Evolutionary conservation across 2,329 filamentous ascomycete genomes (phyloP), one percentile per base, ranked within the genome.

Genomic region (Ophiostoma piceae): DNA sequence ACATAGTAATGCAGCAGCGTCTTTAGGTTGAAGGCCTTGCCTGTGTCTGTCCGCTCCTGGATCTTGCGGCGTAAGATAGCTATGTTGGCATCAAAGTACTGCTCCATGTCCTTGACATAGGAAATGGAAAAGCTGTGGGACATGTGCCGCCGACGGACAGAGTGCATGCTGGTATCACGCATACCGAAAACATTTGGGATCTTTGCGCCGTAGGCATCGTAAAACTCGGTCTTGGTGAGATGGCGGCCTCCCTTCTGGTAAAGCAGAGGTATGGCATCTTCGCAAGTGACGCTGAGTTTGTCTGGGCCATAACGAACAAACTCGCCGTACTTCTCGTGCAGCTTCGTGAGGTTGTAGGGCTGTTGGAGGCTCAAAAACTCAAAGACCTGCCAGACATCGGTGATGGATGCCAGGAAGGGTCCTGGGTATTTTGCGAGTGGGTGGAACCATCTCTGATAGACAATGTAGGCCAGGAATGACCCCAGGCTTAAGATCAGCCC

Each of bases 101-200:
- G 70, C 66, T 79, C 78, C 78, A 80, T 79, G 11, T 76, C 74
- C 68, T 79, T 79, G 35, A 79, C 75, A 16, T 75, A 76, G 1
- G 69, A 35, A 72, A 73, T 74, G 22, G 78, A 78, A 69, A 79
- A 79, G 66, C 74, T 74, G 67, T 78, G 76, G 1, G 77, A 76
- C 76, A 78, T 78, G 37, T 75, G 74, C 2, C 75, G 74, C n/a
- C 75, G 69, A 12, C 75, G 71, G 14, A 74, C 67, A 0, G 75
- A 70, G 66, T 77, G 75, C 26, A 70, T 8, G 72, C 74, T 32
- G 68, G 77, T 77, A 72, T 79, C 76, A 35, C 76, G 69, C 73
- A 75, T 78, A 1, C 77, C 77, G 71, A 79, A 79, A 0, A 79
- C 72, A 71, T 79, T 79, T 1, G 78, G 77, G 69, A 76, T 74